Percentiles rank a stretch among this genome's conserved stretches.
phyloP scores from a whole-genome alignment of 257 asterid species.

The Solanum etuberosum region DNA sequence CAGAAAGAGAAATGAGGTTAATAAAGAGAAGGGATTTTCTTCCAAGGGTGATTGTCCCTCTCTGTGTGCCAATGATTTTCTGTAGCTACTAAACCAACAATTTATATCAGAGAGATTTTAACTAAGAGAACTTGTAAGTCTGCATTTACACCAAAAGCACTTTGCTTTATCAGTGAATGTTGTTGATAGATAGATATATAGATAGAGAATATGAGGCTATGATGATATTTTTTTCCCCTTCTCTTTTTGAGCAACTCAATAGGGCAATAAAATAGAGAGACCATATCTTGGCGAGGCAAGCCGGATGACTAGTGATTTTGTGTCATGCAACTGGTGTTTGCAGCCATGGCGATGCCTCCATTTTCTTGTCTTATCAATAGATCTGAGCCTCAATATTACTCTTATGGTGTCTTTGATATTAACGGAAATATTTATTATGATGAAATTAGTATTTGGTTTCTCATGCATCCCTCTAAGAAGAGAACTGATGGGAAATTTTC shows the following conservation, averaged over 20 bases:
- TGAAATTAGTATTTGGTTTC: neutral
- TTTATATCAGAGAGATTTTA: neutral
- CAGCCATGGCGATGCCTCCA: neutral
- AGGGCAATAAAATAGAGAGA: neutral
- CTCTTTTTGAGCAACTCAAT: neutral
- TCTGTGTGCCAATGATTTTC: neutral
- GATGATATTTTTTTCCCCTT: neutral
- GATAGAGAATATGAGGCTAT: neutral
- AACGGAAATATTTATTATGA: neutral
- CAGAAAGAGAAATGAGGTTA: neutral
- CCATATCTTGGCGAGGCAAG: neutral
- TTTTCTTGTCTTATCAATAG: neutral
- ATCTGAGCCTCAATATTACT: neutral
- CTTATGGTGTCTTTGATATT: neutral
- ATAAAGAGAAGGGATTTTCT: neutral
- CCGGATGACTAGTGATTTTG: neutral
- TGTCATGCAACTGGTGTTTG: neutral
- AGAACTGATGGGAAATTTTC: neutral
- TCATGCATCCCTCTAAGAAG: neutral
- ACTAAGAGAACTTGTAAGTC: neutral
- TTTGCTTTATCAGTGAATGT: neutral
- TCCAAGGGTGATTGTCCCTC: neutral
- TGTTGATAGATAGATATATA: neutral
- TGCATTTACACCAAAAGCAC: neutral
- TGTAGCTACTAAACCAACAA: neutral